Conservation (phyloP, 2,329 filamentous ascomycete species). For the Xylariales sp. region DNA sequence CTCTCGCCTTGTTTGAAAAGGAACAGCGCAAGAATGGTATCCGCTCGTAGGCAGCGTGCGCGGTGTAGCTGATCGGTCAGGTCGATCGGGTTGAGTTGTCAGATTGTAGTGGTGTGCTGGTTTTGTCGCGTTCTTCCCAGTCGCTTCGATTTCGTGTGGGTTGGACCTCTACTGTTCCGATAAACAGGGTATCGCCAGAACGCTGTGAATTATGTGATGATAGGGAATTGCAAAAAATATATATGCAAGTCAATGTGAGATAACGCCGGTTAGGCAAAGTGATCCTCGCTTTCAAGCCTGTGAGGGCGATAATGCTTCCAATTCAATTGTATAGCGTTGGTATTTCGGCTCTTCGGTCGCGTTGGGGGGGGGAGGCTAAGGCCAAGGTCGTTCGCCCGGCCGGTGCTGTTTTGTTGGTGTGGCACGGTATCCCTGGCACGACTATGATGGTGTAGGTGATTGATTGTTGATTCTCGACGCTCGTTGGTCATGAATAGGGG, state of each 20-base stretch:
- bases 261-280: slow-evolving; percentile 12
- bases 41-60: slow-evolving; percentile 2
- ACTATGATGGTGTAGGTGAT: slow-evolving; percentile 18
- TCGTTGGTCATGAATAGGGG: slow-evolving; percentile 35
- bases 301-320: slow-evolving; percentile 12
- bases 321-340: slow-evolving; percentile 24
- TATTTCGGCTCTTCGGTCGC: slow-evolving; percentile 29
- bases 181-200: slow-evolving; percentile 9
- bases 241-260: slow-evolving; percentile 17
- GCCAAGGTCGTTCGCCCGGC: slow-evolving; percentile 29
- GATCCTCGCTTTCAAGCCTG: slow-evolving; percentile 3
- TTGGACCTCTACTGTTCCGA: slow-evolving; percentile 2
- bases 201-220: slow-evolving; percentile 1
- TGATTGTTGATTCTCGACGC: slow-evolving; percentile 32
- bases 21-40: slow-evolving; percentile 19
- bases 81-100: slow-evolving; percentile 11
- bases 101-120: slow-evolving; percentile 1
- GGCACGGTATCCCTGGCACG: slow-evolving; percentile 29
- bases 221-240: slow-evolving; percentile 5
- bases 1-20: slow-evolving; percentile 18
- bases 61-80: background rate
- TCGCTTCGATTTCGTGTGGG: slow-evolving; percentile 2
- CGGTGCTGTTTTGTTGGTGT: slow-evolving; percentile 26
- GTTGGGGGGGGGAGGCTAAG: slow-evolving; percentile 12
- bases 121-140: slow-evolving; percentile 25